Evolutionary conservation across 805 yeast genomes (phyloP), one percentile per base, ranked within the genome.

Genomic region (Lipomyces japonicus): DNA sequence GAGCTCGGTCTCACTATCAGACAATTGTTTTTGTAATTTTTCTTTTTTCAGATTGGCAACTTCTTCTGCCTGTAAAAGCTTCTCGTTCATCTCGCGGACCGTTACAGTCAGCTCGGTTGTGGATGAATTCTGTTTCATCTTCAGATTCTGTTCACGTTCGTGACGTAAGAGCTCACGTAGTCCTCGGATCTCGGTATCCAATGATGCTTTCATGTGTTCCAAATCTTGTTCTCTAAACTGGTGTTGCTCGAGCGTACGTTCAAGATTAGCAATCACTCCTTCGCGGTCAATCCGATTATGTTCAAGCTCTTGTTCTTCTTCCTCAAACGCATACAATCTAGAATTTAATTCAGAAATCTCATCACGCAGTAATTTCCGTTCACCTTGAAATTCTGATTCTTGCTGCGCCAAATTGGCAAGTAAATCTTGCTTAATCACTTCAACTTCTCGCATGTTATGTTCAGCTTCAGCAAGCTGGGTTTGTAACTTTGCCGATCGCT

Each of bases 361-460:
- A 7, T 71, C 69, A 48, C 75, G 76, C 18, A 76, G 70, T 2
- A 63, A 50, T 39, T 73, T 72, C 1, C 83, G 68, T 57, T 84
- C 90, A 32, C 71, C 71, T 2, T 72, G 67, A 55, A 76, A 76
- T 42, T 82, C 89, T 9, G 63, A 63, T 57, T 84, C 89, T 55
- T 83, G 76, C 28, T 81, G 75, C 0, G 84, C 69, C 80, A 86
- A 74, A 60, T 83, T 84, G 18, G 82, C 85, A 12, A 82, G 65
- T 21, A 86, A 66, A 57, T 84, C 89, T 26, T 75, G 71, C 61
- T 84, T 84, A 72, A 80, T 74, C 3, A 62, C 52, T 35, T 65
- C 68, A 32, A 65, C 63, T 18, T 64, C 56, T 18, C 58, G 51
- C 10, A 61, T 21, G 19, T 60, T 62, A 39, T 47, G 42, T 46